Conservation (phyloP, 805 yeast species). For the Hanseniaspora taiwanica region DNA sequence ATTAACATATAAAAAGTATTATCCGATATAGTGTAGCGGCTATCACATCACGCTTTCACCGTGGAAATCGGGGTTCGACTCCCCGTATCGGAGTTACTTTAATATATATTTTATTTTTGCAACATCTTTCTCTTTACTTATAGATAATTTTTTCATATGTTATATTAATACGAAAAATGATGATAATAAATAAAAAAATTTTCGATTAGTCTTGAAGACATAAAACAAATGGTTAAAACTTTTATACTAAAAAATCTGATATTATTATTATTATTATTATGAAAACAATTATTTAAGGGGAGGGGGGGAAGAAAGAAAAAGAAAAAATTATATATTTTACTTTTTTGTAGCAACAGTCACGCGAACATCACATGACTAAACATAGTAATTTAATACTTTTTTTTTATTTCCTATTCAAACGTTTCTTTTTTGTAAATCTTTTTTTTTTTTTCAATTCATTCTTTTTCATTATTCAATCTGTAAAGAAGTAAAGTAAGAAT, state of each 20-base stretch:
- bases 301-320: too few species aligned
- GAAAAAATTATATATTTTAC: too few species aligned
- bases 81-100: slow-evolving; percentile 23
- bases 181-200: slow-evolving; percentile 1
- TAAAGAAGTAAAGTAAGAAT: too few species aligned
- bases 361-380: too few species aligned
- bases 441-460: background rate
- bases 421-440: background rate
- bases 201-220: slow-evolving; percentile 3
- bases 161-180: too few species aligned
- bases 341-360: too few species aligned
- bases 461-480: too few species aligned
- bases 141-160: too few species aligned
- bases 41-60: slow-evolving; percentile 28
- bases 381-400: background rate
- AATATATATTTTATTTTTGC: background rate
- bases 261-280: background rate
- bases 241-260: background rate
- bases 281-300: too few species aligned
- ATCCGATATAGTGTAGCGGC: slow-evolving; percentile 28
- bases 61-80: slow-evolving; percentile 28
- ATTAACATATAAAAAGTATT: too few species aligned
- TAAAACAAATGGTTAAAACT: background rate
- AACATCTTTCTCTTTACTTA: too few species aligned
- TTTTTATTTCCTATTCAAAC: background rate